A percentile compares a stretch with the other conserved stretches of the same genome.
phyloP scores from a whole-genome alignment of 768 basidiomycete genomes.

The Vishniacozyma victoriae region DNA sequence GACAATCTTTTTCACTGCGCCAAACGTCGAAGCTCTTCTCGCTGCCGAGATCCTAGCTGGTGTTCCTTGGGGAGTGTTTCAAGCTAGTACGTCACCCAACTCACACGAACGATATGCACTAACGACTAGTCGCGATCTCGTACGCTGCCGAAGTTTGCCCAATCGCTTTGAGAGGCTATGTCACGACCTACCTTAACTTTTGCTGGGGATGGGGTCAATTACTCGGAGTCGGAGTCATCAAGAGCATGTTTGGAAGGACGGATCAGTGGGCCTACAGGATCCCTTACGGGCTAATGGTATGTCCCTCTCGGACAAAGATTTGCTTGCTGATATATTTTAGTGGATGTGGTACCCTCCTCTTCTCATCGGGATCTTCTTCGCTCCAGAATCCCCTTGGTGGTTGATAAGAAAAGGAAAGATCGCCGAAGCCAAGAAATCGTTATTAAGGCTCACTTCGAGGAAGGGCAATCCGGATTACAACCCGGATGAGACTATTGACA shows the following conservation, averaged over 20 bases:
- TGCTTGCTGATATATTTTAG: background rate
- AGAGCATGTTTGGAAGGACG: slow-evolving; percentile 27
- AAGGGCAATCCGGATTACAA: slow-evolving; percentile 31
- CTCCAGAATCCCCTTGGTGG: slow-evolving; percentile 46
- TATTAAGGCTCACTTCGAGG: slow-evolving; percentile 23
- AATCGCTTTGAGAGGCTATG: slow-evolving; percentile 40
- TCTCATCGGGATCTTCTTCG: slow-evolving; percentile 31
- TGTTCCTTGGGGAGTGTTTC: slow-evolving; percentile 34
- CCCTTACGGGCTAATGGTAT: slow-evolving; percentile 15
- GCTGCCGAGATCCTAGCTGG: slow-evolving; percentile 30
- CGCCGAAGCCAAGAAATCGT: slow-evolving; percentile 31
- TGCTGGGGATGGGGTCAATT: slow-evolving; percentile 47
- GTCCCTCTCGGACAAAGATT: background rate
- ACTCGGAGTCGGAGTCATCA: slow-evolving; percentile 42
- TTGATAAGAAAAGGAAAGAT: slow-evolving; percentile 34
- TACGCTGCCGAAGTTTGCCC: slow-evolving; percentile 47
- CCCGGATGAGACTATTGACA: slow-evolving; percentile 43
- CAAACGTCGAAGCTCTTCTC: slow-evolving; percentile 11
- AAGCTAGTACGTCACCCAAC: slow-evolving; percentile 21
- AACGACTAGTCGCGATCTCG: slow-evolving; percentile 27
- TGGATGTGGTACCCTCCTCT: slow-evolving; percentile 40
- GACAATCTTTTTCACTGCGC: slow-evolving; percentile 35
- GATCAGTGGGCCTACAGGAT: slow-evolving; percentile 34
- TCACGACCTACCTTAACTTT: slow-evolving; percentile 45
- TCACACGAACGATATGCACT: background rate